Evolutionary conservation across 2,329 filamentous ascomycete species (phyloP).

Genomic region (Paramyrothecium sp.): DNA sequence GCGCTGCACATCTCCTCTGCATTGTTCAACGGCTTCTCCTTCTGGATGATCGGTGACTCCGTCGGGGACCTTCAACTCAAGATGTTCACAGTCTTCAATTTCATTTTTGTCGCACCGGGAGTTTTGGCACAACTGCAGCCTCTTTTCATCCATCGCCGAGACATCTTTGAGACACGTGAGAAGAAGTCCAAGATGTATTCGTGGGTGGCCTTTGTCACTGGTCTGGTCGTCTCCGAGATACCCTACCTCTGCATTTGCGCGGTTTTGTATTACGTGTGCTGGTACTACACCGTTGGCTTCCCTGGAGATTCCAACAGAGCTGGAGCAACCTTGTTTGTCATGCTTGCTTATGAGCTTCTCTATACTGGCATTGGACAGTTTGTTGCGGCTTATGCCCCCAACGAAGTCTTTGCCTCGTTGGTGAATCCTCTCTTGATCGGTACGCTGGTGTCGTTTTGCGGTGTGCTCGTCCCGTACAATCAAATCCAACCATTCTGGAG

Average conservation of each 20-base stretch:
- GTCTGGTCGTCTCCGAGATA: slow-evolving; percentile 46
- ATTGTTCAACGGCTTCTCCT: slow-evolving; percentile 61
- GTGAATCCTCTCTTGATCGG: slow-evolving; percentile 56
- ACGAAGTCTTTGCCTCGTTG: slow-evolving; percentile 57
- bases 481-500: slow-evolving; percentile 66
- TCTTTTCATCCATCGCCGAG: slow-evolving; percentile 53
- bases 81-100: slow-evolving; percentile 61
- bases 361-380: slow-evolving; percentile 63
- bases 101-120: slow-evolving; percentile 60
- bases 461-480: slow-evolving; percentile 67
- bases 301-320: slow-evolving; percentile 39
- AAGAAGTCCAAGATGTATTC: slow-evolving; percentile 61
- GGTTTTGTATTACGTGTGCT: slow-evolving; percentile 50
- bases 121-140: slow-evolving; percentile 59
- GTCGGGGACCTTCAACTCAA: slow-evolving; percentile 51
- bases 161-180: slow-evolving; percentile 58
- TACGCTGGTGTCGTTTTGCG: slow-evolving; percentile 68
- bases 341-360: slow-evolving; percentile 59
- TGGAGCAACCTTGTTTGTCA: slow-evolving; percentile 52
- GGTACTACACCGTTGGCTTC: slow-evolving; percentile 59
- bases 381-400: slow-evolving; percentile 61
- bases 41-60: slow-evolving; percentile 56
- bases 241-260: slow-evolving; percentile 44
- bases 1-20: slow-evolving; percentile 51
- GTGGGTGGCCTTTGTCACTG: slow-evolving; percentile 58